phyloP scores from a whole-genome alignment of 345 rosid genomes.

The Citrus trifoliata region DNA sequence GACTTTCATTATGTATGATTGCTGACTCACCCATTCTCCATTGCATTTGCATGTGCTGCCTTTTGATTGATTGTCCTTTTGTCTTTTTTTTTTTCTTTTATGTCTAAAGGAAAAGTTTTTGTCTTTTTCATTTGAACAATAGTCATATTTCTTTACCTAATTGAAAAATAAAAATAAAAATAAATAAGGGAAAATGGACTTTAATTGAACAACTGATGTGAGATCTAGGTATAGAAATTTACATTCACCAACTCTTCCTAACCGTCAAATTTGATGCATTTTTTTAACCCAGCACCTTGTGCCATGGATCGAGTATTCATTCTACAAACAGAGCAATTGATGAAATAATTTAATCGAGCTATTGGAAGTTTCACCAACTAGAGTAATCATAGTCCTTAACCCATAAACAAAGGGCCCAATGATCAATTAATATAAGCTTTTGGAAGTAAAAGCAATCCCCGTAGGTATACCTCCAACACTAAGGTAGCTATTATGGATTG shows the following conservation, averaged over 20 bases:
- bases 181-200: no score
- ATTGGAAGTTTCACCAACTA: not conserved
- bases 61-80: conserved; percentile 21
- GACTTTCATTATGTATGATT: no score
- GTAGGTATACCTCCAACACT: not conserved
- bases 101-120: no score
- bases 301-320: not conserved
- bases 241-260: no score
- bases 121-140: no score
- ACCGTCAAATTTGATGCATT: not conserved
- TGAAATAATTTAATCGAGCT: not conserved
- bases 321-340: not conserved
- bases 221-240: no score
- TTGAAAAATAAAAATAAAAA: no score
- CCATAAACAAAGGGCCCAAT: not conserved
- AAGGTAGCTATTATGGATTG: not conserved
- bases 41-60: conserved; percentile 19
- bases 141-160: no score
- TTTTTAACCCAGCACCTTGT: not conserved
- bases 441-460: not conserved
- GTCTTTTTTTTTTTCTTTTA: not conserved
- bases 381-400: not conserved
- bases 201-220: no score
- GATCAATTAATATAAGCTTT: not conserved
- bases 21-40: not conserved